phyloP scores from a whole-genome alignment of 768 basidiomycete genomes.

The Lactarius tabidus region DNA sequence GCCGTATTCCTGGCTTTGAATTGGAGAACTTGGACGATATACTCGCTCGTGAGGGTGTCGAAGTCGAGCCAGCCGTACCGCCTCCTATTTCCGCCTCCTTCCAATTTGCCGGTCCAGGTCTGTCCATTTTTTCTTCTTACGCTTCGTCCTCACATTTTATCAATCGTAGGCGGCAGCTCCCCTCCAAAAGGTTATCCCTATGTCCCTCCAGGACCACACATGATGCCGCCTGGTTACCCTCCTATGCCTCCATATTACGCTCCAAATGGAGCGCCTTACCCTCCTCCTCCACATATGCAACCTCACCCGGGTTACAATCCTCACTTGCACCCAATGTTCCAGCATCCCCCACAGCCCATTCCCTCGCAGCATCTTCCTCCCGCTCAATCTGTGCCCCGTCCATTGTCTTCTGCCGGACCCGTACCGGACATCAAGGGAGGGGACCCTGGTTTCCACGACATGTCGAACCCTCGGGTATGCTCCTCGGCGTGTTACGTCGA shows the following conservation, averaged over 20 bases:
- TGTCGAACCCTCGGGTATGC: constrained; percentile 62
- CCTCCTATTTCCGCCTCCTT: constrained; percentile 28
- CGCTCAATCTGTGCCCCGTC: constrained; percentile 33
- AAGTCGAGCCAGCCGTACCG: constrained; percentile 33
- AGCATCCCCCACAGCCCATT: constrained; percentile 41
- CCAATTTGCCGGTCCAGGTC: constrained; percentile 30
- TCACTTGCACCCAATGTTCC: constrained; percentile 59
- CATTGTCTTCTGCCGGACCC: constrained; percentile 28
- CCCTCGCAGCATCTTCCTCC: constrained; percentile 39
- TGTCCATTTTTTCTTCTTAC: constrained; percentile 25
- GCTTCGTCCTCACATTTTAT: constrained; percentile 24
- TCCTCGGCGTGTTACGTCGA: background rate
- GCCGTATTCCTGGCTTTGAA: constrained; percentile 62
- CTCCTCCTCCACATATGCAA: constrained; percentile 40
- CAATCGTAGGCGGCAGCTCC: constrained; percentile 28
- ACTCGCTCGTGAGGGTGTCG: constrained; percentile 63
- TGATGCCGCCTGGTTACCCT: constrained; percentile 45
- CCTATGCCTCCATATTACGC: constrained; percentile 45
- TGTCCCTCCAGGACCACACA: constrained; percentile 37
- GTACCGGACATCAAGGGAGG: constrained; percentile 56
- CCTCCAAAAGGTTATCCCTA: constrained; percentile 34
- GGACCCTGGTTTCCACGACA: constrained; percentile 76
- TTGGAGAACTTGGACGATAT: constrained; percentile 63
- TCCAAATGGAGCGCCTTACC: constrained; percentile 36
- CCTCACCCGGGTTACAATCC: constrained; percentile 47